Evolutionary conservation across 1,284 basidiomycete species (phyloP), one percentile per base, ranked within the genome.

Genomic region (Melampsora medusae): DNA sequence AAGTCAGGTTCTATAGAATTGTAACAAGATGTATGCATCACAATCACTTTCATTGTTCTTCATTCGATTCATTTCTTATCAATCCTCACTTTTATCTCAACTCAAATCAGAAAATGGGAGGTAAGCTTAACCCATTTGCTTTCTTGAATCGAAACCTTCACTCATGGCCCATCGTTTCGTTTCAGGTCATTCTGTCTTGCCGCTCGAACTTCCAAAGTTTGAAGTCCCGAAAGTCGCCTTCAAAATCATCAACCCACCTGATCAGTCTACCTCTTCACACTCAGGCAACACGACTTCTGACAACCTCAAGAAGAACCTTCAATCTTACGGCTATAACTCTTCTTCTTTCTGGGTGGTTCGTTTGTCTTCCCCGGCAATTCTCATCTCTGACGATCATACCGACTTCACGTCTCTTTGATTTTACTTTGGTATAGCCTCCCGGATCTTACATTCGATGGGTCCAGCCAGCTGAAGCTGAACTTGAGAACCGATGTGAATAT

Each of bases 401-500:
- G 67, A 65, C 62, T 77, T 65, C 22, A 19, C 53, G 53, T 59
- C 53, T 59, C 19, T 22, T 22, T 59, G 53, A 59, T 59, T 12
- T 75, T 49, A 35, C 50, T 62, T 62, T 66, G 22, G 69, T 64
- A 56, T 48, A 77, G 74, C 74, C 56, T 25, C 74, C 74, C 19
- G 38, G 59, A n/a, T 77, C 74, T 46, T 78, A 78, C 68, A 69
- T 72, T 64, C 79, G 78, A 19, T 78, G 76, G 78, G 77, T 78
- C 17, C 79, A 66, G 74, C 96, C 96, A 0, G 86, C 96, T 79
- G 96, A 99, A 83, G 89, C 88, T 70, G 97, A 99, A 79, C 88
- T 98, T 38, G 91, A 91, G 12, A 88, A 89, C 64, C 93, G 96
- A 81, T 96, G 98, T 64, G 97, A 99, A 83, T 99, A 99, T 86